Percentiles rank a stretch among this genome's conserved stretches.
Conservation (phyloP, 2,329 filamentous ascomycete genomes). For the Colletotrichum plurivorum region DNA sequence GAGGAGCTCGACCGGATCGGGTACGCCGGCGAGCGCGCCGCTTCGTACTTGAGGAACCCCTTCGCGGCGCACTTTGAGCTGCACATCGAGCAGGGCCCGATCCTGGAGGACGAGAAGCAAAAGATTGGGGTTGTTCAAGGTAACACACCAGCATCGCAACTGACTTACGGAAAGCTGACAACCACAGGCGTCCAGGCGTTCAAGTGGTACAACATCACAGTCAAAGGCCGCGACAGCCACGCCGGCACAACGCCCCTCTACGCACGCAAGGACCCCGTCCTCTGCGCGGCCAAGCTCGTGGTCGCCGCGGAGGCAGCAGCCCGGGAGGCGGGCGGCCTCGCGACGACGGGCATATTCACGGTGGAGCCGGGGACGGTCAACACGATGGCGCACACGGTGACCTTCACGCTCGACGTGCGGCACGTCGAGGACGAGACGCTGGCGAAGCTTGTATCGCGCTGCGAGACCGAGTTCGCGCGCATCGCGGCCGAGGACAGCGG, state of each 20-base stretch:
- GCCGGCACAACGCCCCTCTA: constrained; percentile 81
- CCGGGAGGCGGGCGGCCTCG: constrained; percentile 70
- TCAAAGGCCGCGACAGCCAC: constrained; percentile 78
- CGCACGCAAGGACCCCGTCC: constrained; percentile 77
- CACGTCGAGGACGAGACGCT: constrained; percentile 35
- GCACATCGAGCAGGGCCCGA: constrained; percentile 87
- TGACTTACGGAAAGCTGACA: neutral
- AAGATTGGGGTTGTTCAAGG: constrained; percentile 81
- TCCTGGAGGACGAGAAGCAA: constrained; percentile 74
- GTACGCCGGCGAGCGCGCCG: constrained; percentile 70
- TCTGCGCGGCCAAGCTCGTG: constrained; percentile 78
- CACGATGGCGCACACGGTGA: constrained; percentile 33
- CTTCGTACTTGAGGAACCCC: constrained; percentile 50
- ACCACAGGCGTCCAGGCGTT: constrained; percentile 73
- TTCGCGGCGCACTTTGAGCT: constrained; percentile 86
- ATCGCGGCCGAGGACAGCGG: constrained; percentile 45
- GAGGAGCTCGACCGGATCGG: constrained; percentile 77
- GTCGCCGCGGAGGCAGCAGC: constrained; percentile 75
- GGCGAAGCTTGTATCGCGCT: constrained; percentile 19
- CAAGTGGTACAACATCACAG: constrained; percentile 78
- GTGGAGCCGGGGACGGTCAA: constrained; percentile 36
- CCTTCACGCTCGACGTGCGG: constrained; percentile 40
- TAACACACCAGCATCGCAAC: neutral
- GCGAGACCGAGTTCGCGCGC: constrained; percentile 42
- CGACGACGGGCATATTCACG: constrained; percentile 76